Conservation (phyloP, 768 basidiomycete genomes). For the Pleurotus salmoneostramineus region DNA sequence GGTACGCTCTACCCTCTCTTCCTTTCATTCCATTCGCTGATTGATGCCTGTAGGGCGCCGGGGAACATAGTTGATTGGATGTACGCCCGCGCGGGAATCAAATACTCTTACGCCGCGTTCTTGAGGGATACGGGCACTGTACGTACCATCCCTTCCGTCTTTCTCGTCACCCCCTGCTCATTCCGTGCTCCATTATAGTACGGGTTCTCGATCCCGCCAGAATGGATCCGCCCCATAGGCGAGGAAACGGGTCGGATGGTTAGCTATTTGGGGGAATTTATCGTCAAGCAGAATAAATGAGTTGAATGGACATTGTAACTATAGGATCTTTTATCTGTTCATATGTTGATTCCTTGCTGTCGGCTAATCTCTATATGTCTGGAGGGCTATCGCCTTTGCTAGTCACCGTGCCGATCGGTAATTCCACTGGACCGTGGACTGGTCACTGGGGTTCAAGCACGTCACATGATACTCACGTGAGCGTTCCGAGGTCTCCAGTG, state of each 20-base stretch:
- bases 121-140: slow-evolving; percentile 71
- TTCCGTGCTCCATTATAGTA: slow-evolving; percentile 37
- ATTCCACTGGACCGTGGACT: too few species aligned
- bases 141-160: slow-evolving; percentile 19
- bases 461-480: too few species aligned
- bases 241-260: slow-evolving; percentile 71
- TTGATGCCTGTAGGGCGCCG: slow-evolving; percentile 33
- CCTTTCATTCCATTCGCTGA: slow-evolving; percentile 1
- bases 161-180: neutral
- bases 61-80: slow-evolving; percentile 69
- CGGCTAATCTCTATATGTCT: too few species aligned
- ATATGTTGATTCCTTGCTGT: too few species aligned
- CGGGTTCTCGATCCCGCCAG: slow-evolving; percentile 70
- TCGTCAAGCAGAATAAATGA: slow-evolving; percentile 29
- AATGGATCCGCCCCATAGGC: slow-evolving; percentile 74
- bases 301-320: too few species aligned
- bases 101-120: slow-evolving; percentile 62
- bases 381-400: too few species aligned
- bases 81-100: slow-evolving; percentile 51
- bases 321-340: too few species aligned
- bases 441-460: too few species aligned
- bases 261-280: slow-evolving; percentile 65
- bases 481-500: too few species aligned
- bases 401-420: too few species aligned
- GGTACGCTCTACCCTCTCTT: slow-evolving; percentile 16